phyloP scores from a whole-genome alignment of 352 stramenopile species.

The Globisporangium viniferum region DNA sequence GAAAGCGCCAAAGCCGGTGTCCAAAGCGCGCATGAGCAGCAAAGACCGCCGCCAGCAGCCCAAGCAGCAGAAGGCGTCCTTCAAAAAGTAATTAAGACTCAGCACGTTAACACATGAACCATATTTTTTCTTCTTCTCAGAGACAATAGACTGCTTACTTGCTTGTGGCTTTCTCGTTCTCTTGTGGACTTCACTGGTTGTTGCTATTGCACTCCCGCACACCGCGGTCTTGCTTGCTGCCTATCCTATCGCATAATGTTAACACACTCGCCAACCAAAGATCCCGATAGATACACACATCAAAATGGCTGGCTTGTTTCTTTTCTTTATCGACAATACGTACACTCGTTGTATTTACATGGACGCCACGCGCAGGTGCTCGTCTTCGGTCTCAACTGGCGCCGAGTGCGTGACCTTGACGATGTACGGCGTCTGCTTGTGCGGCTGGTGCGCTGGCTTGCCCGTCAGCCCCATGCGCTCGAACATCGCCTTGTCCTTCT shows the following conservation, averaged over 20 bases:
- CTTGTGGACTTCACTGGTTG: not conserved
- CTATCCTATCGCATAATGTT: not conserved
- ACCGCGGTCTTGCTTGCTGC: not conserved
- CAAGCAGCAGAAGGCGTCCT: conserved; percentile 11
- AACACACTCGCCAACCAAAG: not conserved
- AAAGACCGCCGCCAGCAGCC: conserved; percentile 21
- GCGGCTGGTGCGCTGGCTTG: conserved; percentile 93
- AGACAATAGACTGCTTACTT: not conserved
- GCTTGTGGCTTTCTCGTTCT: not conserved
- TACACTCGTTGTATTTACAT: conserved; percentile 23
- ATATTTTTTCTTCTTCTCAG: not conserved
- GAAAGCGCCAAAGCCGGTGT: conserved; percentile 10
- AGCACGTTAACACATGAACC: not conserved
- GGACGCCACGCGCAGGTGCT: conserved; percentile 11
- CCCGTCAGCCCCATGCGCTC: conserved; percentile 92
- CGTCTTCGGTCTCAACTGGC: conserved; percentile 28
- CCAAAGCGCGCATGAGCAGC: conserved; percentile 15
- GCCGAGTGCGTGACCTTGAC: conserved; percentile 78
- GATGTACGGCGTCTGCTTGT: conserved; percentile 79
- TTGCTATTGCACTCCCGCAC: no score
- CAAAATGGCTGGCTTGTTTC: not conserved
- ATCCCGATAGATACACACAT: not conserved
- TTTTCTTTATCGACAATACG: conserved; percentile 3
- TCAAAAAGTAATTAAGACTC: conserved; percentile 12
- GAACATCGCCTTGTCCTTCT: conserved; percentile 94